phyloP scores from a whole-genome alignment of 129 eudicot genomes.

The Pulicaria dysenterica region DNA sequence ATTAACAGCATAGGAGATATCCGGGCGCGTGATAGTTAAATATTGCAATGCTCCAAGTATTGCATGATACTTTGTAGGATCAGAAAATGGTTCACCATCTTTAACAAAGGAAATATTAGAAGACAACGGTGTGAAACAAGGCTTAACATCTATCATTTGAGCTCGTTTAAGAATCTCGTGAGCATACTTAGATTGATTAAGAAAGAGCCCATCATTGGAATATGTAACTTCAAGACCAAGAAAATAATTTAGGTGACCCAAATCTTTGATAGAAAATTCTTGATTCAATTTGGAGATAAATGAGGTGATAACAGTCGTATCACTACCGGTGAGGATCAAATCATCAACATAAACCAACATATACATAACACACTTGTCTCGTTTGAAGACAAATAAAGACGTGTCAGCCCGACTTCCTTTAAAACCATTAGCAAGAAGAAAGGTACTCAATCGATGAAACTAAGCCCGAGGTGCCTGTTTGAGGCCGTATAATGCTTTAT shows the following conservation, averaged over 20 bases:
- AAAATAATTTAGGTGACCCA: neutral
- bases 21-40: neutral
- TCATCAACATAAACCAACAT: slow-evolving; percentile 7
- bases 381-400: neutral
- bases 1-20: neutral
- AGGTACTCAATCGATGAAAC: neutral
- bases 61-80: neutral
- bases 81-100: neutral
- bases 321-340: slow-evolving; percentile 2
- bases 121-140: neutral
- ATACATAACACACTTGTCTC: neutral
- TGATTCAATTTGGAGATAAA: neutral
- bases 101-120: neutral
- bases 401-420: neutral
- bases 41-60: slow-evolving; percentile 1
- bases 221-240: slow-evolving; percentile 20
- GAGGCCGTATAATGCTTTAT: slow-evolving; percentile 12
- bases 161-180: neutral
- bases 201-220: too few species aligned
- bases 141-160: neutral
- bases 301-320: neutral
- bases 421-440: neutral
- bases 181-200: too few species aligned
- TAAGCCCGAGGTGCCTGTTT: slow-evolving; percentile 12
- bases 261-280: slow-evolving; percentile 13